A percentile compares a stretch with the other conserved stretches of the same genome.
Evolutionary conservation across 2,329 filamentous ascomycete species (phyloP).

Genomic region (Pseudonectria foliicola): DNA sequence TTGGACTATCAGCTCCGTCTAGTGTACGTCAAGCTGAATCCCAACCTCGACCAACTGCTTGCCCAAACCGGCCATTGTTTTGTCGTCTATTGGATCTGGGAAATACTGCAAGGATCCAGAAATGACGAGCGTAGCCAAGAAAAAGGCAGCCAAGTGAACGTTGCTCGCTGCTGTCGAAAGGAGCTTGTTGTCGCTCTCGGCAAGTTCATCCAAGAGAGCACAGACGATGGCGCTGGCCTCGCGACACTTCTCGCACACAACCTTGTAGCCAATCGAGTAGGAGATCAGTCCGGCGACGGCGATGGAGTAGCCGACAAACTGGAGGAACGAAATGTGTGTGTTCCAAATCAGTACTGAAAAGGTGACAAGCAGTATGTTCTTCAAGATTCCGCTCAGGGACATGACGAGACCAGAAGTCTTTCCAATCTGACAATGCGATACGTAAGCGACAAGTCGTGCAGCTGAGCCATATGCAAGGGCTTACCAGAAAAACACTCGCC

Average conservation of each 20-base stretch:
- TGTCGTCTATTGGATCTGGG: no score
- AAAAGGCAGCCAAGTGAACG: no score
- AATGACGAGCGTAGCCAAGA: no score
- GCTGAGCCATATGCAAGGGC: slow-evolving; percentile 28
- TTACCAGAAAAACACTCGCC: slow-evolving; percentile 77
- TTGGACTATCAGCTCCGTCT: no score
- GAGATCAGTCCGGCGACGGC: slow-evolving; percentile 48
- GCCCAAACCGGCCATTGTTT: no score
- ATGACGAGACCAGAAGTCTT: slow-evolving; percentile 82
- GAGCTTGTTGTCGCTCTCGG: no score
- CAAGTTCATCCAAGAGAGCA: no score
- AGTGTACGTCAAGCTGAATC: no score
- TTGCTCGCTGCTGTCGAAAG: no score
- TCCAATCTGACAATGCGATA: slow-evolving; percentile 55
- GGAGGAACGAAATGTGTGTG: slow-evolving; percentile 61
- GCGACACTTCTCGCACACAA: slow-evolving; percentile 19
- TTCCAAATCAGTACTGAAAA: slow-evolving; percentile 72
- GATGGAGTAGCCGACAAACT: slow-evolving; percentile 71
- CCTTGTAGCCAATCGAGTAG: slow-evolving; percentile 39
- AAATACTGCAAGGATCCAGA: no score
- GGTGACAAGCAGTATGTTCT: slow-evolving; percentile 76
- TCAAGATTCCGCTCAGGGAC: slow-evolving; percentile 78
- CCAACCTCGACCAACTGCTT: no score
- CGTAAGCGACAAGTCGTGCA: slow-evolving; percentile 8
- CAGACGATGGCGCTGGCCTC: slow-evolving; percentile 6